These are phyloP conservation scores for Lactarius psammicola DNA, from an alignment of 768 basidiomycete genomes.

Conservation along the genomic window DNA sequence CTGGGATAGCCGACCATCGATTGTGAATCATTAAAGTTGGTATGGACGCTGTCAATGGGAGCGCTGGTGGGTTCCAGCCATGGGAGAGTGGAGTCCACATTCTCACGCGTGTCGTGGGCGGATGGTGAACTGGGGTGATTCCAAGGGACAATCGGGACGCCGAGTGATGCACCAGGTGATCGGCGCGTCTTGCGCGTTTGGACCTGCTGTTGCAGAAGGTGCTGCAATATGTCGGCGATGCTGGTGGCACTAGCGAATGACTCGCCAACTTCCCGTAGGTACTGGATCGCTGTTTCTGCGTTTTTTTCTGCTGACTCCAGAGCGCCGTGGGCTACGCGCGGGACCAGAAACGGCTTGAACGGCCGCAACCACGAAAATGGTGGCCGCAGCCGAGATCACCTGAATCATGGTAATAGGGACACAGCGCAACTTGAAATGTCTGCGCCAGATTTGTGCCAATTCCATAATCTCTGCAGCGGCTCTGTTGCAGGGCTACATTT, in stretches of 20 bases:
- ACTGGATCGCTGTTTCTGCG: slow-evolving; percentile 17
- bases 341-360: slow-evolving; percentile 28
- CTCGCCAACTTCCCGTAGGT: slow-evolving; percentile 25
- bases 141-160: background rate
- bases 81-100: background rate
- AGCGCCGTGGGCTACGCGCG: slow-evolving; percentile 21
- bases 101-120: background rate
- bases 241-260: slow-evolving; percentile 25
- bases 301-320: slow-evolving; percentile 19
- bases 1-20: background rate
- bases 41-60: background rate
- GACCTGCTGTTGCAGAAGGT: slow-evolving; percentile 26
- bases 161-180: slow-evolving; percentile 19
- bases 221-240: slow-evolving; percentile 26
- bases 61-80: slow-evolving; percentile 1
- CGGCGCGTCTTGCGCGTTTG: slow-evolving; percentile 25
- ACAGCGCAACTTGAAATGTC: slow-evolving; percentile 22
- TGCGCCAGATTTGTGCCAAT: slow-evolving; percentile 24
- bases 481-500: slow-evolving; percentile 24
- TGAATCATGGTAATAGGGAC: slow-evolving; percentile 31
- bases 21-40: slow-evolving; percentile 1
- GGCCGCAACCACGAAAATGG: slow-evolving; percentile 30
- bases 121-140: background rate
- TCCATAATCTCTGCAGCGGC: slow-evolving; percentile 29
- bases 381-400: slow-evolving; percentile 29